Evolutionary conservation across 352 stramenopile species (phyloP).

Genomic region (Phytophthora kernoviae): DNA sequence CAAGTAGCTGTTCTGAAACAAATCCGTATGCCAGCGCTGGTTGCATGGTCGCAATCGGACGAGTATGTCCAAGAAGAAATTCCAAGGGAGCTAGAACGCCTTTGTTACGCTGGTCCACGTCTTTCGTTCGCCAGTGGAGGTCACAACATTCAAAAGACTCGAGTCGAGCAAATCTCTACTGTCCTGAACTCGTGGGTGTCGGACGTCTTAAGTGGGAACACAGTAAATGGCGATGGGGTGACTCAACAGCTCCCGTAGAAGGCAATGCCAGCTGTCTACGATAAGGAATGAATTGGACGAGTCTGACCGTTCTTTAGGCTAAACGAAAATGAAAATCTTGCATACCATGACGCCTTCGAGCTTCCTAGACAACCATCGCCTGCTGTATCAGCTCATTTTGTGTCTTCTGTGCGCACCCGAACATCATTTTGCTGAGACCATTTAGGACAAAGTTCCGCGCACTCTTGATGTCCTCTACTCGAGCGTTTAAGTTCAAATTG

Average conservation of each 20-base stretch:
- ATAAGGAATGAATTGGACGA: too few relatives aligned
- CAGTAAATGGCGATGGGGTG: not conserved
- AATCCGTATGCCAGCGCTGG: slow-evolving; percentile 33
- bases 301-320: too few relatives aligned
- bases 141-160: slow-evolving; percentile 72
- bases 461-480: slow-evolving; percentile 7
- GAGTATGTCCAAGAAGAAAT: slow-evolving; percentile 54
- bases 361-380: slow-evolving; percentile 10
- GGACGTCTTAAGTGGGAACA: slow-evolving; percentile 14
- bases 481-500: slow-evolving; percentile 8
- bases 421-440: slow-evolving; percentile 29
- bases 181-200: slow-evolving; percentile 34
- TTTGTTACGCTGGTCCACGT: slow-evolving; percentile 38
- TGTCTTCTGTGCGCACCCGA: slow-evolving; percentile 16
- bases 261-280: too few relatives aligned
- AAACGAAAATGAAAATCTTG: too few relatives aligned
- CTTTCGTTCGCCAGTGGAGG: slow-evolving; percentile 45
- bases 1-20: slow-evolving; percentile 27
- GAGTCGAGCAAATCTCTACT: slow-evolving; percentile 30
- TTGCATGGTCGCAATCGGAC: slow-evolving; percentile 54
- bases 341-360: too few relatives aligned
- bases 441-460: slow-evolving; percentile 17
- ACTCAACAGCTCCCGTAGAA: not conserved
- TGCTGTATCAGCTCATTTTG: slow-evolving; percentile 21
- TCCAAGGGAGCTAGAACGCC: slow-evolving; percentile 32